Evolutionary conservation across 257 asterid genomes (phyloP), one percentile per base, ranked within the genome.

Genomic region (Rauvolfia tetraphylla): DNA sequence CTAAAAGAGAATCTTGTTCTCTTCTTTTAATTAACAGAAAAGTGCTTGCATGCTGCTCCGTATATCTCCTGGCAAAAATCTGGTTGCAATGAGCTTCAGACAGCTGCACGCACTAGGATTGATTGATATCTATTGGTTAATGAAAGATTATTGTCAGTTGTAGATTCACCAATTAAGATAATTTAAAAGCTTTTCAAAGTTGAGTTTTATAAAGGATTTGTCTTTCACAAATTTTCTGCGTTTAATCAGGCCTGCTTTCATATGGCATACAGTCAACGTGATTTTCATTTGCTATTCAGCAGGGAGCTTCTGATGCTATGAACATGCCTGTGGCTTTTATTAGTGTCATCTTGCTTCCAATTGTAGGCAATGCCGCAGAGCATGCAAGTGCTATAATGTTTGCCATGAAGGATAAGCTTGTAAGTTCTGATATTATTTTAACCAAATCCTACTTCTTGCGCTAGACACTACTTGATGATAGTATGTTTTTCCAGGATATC

Each of bases 331-430:
- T 95, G 57, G 79, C 98, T 65, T 95, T 95, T 85, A 95, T 95
- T 73, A 91, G 98, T 68, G 98, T 95, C 73, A 89, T 92, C 79
- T 86, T 95, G 84, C 97, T 95, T 62, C 99, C 97, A 18, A 89
- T 95, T 7, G 99, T 93, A 44, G 99, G 99, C 61, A 95, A 95
- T 44, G 97, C 99, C 33, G 97, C 98, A 38, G 99, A 95, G 73
- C 99, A 95, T 68, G 98, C 99, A 68, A 93, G 97, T 81, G 99
- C 99, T 71, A 95, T 95, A 71, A 95, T 91, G 99, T 95, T 95
- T 76, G 99, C 99, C 0, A 90, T 95, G 99, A 95, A 95, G 85
- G 95, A 93, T 88, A 79, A 78, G 84, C 85, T 82, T 65, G 90
- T 83, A 83, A 87, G 91, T 67, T 58, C 42, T 9, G 66, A 58